Evolutionary conservation across 257 asterid genomes (phyloP).

Genomic region (Coffea canephora): DNA sequence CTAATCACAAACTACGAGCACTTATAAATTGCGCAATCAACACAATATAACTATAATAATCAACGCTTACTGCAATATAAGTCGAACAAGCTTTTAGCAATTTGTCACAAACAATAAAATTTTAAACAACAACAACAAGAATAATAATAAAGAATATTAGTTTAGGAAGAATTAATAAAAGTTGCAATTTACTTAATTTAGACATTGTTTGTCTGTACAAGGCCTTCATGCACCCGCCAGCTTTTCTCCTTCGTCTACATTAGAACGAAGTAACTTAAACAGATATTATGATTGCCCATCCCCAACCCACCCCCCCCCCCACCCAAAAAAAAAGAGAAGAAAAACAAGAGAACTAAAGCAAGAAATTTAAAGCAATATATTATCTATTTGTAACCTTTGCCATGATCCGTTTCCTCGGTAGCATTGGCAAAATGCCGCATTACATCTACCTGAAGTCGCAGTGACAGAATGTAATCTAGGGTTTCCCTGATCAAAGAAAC

Average conservation of each 20-base stretch:
- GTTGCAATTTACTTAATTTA: not conserved
- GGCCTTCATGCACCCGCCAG: not conserved
- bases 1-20: not conserved
- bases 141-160: too few relatives aligned
- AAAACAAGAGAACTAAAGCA: slow-evolving; percentile 11
- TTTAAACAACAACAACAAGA: not conserved
- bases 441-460: slow-evolving; percentile 75
- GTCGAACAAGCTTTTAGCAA: not conserved
- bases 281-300: too few relatives aligned
- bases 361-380: not conserved
- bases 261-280: not conserved
- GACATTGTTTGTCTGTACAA: slow-evolving; percentile 18
- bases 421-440: slow-evolving; percentile 68
- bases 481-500: slow-evolving; percentile 67
- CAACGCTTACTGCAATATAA: not conserved
- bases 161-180: not conserved
- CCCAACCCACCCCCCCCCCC: too few relatives aligned
- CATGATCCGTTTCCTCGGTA: slow-evolving; percentile 35
- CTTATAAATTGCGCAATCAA: too few relatives aligned
- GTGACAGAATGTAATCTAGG: slow-evolving; percentile 76
- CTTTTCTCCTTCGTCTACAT: not conserved
- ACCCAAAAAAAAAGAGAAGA: not conserved
- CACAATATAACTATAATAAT: too few relatives aligned
- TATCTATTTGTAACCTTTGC: not conserved
- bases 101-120: not conserved